Percentiles rank a stretch among this genome's conserved stretches.
Evolutionary conservation across 352 stramenopile species (phyloP).

Genomic region (Globisporangium parvum): DNA sequence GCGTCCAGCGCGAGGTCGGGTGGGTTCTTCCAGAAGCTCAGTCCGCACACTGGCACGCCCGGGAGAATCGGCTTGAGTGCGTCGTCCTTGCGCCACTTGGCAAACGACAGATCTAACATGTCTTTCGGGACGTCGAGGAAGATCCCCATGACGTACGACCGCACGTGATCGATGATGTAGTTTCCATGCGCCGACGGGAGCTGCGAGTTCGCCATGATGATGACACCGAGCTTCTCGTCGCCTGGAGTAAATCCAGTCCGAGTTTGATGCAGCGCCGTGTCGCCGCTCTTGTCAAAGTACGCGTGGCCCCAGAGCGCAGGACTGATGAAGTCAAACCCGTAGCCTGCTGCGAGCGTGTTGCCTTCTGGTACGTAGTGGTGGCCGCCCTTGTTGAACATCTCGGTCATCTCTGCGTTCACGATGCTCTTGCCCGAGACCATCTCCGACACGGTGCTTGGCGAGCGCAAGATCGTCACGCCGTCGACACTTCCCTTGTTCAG

Average conservation of each 20-base stretch:
- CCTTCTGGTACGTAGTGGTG: constrained; percentile 45
- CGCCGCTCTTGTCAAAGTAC: constrained; percentile 65
- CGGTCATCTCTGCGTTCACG: constrained; percentile 26
- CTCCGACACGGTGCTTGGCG: constrained; percentile 30
- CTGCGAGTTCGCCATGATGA: constrained; percentile 60
- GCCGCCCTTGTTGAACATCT: constrained; percentile 32
- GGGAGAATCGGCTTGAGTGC: constrained; percentile 23
- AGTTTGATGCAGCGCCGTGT: constrained; percentile 47
- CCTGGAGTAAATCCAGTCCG: constrained; percentile 43
- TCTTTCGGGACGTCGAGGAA: constrained; percentile 57
- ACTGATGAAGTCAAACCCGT: constrained; percentile 57
- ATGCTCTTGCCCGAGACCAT: constrained; percentile 57
- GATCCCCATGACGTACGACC: constrained; percentile 58
- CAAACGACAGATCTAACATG: constrained; percentile 40
- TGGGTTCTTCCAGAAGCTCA: constrained; percentile 39
- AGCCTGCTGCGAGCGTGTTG: constrained; percentile 45
- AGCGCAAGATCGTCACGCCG: constrained; percentile 37
- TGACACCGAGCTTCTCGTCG: constrained; percentile 38
- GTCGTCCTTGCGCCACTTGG: constrained; percentile 28
- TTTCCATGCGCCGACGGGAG: constrained; percentile 25
- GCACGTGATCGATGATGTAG: constrained; percentile 50
- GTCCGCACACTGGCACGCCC: constrained; percentile 29
- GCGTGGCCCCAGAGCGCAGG: constrained; percentile 52
- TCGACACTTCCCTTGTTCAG: constrained; percentile 61
- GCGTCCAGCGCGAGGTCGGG: constrained; percentile 19